Percentiles rank a stretch among this genome's conserved stretches.
Evolutionary conservation across 176 grass and related monocot genomes (phyloP).

Genomic region (Aegilops longissima): DNA sequence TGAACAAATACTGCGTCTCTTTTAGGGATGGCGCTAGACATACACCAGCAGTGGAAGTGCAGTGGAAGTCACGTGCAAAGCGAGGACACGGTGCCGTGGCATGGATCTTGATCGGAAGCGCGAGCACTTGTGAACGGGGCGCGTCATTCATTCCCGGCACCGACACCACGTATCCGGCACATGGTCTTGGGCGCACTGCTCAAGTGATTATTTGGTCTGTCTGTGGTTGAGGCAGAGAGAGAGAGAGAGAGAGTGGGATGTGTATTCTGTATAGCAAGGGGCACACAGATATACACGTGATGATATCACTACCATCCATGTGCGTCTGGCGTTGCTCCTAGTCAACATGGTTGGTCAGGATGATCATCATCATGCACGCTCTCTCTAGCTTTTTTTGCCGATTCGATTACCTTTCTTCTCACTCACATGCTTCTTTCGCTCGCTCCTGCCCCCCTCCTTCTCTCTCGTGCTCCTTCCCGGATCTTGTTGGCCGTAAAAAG

Average conservation of each 20-base stretch:
- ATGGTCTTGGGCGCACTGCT: not conserved
- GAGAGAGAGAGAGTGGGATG: not conserved
- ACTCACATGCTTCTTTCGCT: not conserved
- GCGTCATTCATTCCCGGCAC: not conserved
- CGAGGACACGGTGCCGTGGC: not conserved
- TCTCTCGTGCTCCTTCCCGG: not conserved
- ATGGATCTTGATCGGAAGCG: not conserved
- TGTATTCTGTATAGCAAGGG: too few species aligned
- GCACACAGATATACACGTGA: not conserved
- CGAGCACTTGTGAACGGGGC: not conserved
- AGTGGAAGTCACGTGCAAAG: too few species aligned
- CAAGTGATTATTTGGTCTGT: not conserved
- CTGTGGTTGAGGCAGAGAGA: not conserved
- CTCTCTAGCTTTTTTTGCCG: not conserved
- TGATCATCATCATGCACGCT: not conserved
- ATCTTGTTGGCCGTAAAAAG: not conserved
- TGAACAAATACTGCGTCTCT: too few species aligned
- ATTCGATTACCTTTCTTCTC: not conserved
- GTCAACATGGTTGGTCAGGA: conserved; percentile 40
- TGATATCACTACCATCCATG: conserved; percentile 21
- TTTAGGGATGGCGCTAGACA: too few species aligned
- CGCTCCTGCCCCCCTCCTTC: not conserved
- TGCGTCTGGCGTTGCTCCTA: conserved; percentile 9
- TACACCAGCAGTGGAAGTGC: too few species aligned
- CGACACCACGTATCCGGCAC: conserved; percentile 35